These are phyloP conservation scores for Tetrapisispora namnaoensis DNA, from an alignment of 805 yeast species.

Conservation along the genomic window DNA sequence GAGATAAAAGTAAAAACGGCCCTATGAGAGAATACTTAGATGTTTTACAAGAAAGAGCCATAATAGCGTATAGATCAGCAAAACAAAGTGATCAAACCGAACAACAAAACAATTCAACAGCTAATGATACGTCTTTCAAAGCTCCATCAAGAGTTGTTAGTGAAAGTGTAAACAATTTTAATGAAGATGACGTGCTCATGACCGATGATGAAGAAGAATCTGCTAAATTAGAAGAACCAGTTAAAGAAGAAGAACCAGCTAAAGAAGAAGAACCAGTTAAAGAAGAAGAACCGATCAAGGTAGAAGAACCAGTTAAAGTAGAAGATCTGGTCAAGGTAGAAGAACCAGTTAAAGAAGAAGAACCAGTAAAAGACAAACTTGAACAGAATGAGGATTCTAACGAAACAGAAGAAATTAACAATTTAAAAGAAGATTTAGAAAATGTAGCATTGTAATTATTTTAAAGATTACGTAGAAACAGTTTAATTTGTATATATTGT, in stretches of 20 bases:
- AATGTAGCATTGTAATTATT: constrained; percentile 19
- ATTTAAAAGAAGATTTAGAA: constrained; percentile 22
- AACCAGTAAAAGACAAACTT: background rate
- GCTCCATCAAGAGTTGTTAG: background rate
- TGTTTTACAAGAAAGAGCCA: constrained; percentile 30
- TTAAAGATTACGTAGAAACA: background rate
- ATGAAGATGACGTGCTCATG: constrained; percentile 6
- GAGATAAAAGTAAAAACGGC: constrained; percentile 47
- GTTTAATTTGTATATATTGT: background rate
- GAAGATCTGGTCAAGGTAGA: background rate
- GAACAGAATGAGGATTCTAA: constrained; percentile 1
- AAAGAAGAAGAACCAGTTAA: background rate
- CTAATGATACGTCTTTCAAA: background rate
- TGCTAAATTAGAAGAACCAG: background rate
- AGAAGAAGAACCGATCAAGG: background rate
- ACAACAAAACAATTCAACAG: constrained; percentile 1
- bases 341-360: constrained; percentile 1
- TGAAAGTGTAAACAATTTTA: background rate
- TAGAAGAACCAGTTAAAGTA: background rate
- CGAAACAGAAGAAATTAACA: constrained; percentile 4
- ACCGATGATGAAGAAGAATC: constrained; percentile 6
- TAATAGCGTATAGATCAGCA: constrained; percentile 10
- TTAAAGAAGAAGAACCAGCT: background rate
- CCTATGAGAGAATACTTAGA: constrained; percentile 36
- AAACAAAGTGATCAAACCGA: background rate